Evolutionary conservation across 257 asterid genomes (phyloP).

Genomic region (Solanum tarijense): DNA sequence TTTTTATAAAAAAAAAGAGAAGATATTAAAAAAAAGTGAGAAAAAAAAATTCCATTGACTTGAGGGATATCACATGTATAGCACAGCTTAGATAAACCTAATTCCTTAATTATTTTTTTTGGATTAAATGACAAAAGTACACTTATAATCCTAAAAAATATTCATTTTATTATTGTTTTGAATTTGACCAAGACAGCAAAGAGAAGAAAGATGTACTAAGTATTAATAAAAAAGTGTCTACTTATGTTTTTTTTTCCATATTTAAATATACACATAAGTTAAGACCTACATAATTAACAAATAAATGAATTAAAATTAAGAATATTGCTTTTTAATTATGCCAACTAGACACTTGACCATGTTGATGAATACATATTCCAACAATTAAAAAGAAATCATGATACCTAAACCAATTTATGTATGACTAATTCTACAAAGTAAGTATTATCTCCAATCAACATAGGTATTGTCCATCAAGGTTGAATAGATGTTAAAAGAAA

Average conservation of each 20-base stretch:
- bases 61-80: neutral
- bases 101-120: neutral
- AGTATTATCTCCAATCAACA: rapidly evolving
- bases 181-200: neutral
- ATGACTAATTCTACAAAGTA: rapidly evolving
- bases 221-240: neutral
- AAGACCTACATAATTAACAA: neutral
- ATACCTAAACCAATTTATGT: neutral
- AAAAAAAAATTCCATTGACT: neutral
- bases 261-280: neutral
- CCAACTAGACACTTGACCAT: neutral
- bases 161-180: neutral
- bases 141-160: neutral
- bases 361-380: neutral
- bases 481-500: neutral
- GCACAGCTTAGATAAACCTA: neutral
- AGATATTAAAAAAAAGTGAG: neutral
- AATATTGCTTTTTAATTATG: neutral
- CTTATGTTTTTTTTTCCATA: too few species aligned
- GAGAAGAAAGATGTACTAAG: neutral
- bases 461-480: neutral
- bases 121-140: neutral
- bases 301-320: neutral
- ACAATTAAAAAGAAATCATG: neutral
- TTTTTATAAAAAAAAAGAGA: neutral